Base-by-base conservation (phyloP, 139 green algal species). In the Volvox reticuliferus region DNA sequence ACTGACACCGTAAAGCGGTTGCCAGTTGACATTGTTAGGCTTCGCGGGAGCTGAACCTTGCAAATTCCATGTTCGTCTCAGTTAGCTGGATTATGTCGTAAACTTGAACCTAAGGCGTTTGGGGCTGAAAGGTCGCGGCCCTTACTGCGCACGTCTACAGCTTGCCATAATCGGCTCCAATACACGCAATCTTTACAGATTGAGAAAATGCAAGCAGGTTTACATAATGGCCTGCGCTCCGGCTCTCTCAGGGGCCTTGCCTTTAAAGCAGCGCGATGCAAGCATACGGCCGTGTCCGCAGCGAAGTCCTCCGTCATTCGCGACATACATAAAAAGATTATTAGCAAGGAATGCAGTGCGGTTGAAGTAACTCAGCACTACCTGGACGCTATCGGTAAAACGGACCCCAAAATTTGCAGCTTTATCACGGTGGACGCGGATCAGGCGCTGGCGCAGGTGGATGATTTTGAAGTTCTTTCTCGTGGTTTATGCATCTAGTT, bases 341-440 rank as follows among this genome's bases (percentile, higher is more conserved):
- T 67, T 5, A 92, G 61, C 80, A 94, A 95, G 84, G 30, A 93
- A 87, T 89, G 88, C 24, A 95, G 87, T 35, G 92, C 92, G 13
- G 87, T 88, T 22, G 91, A 96, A 44, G 77, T 96, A 19, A 92
- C 92, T 13, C 81, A 92, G 37, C 88, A 92, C 0, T 95, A 95
- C 69, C 91, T 95, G 61, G 89, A 95, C 32, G 87, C 84, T 35
- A 92, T 97, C 35, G 32, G 63, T 32, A 82, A 75, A 24, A 84
- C 78, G 0, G 94, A 96, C 76, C 35, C 33, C 20, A 61, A 44
- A 1, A 50, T 97, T 18, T 79, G 92, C 79, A 95, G 92, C 85
- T 96, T 95, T 82, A 88, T 97, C 65, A 94, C 92, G n/a, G 88
- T 96, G 5, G 79, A 94, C n/a, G 88, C 87, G 26, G 89, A 95